Base-by-base conservation (phyloP, 2,329 filamentous ascomycete species). In the Hypoxylon rubiginosum region DNA sequence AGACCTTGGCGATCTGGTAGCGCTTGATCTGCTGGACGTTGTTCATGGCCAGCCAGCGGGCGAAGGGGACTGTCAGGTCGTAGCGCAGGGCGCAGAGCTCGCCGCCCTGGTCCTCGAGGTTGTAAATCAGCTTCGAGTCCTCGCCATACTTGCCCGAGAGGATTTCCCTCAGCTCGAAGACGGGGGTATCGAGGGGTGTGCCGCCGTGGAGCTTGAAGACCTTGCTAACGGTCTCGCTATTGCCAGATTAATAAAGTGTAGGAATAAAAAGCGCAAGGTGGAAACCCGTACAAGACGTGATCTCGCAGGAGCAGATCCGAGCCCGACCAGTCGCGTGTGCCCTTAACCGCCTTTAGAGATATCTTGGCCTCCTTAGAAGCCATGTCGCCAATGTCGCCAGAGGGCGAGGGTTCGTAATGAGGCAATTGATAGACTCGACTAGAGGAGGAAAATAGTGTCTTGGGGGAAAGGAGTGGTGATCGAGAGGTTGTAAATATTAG, bases 1-100 rank as follows among this genome's bases (percentile, higher is more conserved):
- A 94, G 55, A 97, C 94, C 82, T 97, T 97, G 72, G 93, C 94
- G 72, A 98, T 94, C 82, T 97, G 94, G 80, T 97, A 97, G 75
- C 95, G 88, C 84, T 97, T 97, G 82, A 97, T 95, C 79, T 86
- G 91, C 79, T 92, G 89, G 60, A 97, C 85, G 69, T 90, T 86
- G 81, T 97, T 97, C 93, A 97, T 96, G 74, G 94, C 94, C 67
- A 97, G 87, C 89, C 92, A 97, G 75, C 94, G 90, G 67, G 95
- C 94, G 76, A 97, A 96, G 32, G 93, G 93, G 10, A 97, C 93
- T 0, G 93, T 97, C 72, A 97, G 82, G 76, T 97, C 93, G 81
- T 96, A 97, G 74, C 93, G 89, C 67, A 97, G 84, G 21, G 92
- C 94, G 80, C 90, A 91, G 64, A 92, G 83, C 82, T 97, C 93